Percentiles rank a stretch among this genome's conserved stretches.
phyloP scores from a whole-genome alignment of 306 rosid species.

The Cucurbita ficifolia region DNA sequence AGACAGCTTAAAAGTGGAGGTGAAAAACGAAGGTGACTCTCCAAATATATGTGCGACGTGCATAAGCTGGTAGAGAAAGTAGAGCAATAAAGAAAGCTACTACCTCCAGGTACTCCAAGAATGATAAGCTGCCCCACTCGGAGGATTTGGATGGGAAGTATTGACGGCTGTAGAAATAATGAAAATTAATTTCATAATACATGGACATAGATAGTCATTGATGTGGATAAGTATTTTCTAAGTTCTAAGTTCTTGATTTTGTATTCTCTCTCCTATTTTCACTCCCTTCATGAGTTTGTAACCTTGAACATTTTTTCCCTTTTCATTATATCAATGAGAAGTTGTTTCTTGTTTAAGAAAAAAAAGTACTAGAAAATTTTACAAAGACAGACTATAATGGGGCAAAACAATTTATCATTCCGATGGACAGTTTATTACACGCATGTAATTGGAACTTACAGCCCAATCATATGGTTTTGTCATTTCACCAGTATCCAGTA shows the following conservation, averaged over 20 bases:
- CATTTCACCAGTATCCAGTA: constrained; percentile 95
- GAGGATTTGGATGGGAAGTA: constrained; percentile 88
- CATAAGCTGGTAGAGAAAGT: neutral
- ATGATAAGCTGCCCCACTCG: constrained; percentile 65
- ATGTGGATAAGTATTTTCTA: neutral
- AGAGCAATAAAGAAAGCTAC: constrained; percentile 6
- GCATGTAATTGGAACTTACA: constrained; percentile 34
- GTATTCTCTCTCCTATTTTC: too few relatives aligned
- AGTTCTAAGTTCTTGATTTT: too few relatives aligned
- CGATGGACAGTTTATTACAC: neutral
- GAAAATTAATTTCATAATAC: constrained; percentile 1
- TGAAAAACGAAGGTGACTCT: neutral
- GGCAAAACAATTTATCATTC: neutral
- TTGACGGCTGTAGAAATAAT: constrained; percentile 59
- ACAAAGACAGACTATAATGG: neutral
- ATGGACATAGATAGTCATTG: neutral
- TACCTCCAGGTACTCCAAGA: constrained; percentile 91
- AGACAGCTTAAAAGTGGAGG: neutral
- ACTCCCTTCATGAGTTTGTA: too few relatives aligned
- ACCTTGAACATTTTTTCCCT: too few relatives aligned
- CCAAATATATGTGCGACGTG: neutral
- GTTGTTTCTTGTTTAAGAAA: too few relatives aligned
- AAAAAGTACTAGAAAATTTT: neutral
- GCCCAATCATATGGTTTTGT: constrained; percentile 86
- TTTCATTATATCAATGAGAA: too few relatives aligned